Evolutionary conservation across 495 filamentous ascomycete genomes (phyloP).

Genomic region (Penicillium taxi): DNA sequence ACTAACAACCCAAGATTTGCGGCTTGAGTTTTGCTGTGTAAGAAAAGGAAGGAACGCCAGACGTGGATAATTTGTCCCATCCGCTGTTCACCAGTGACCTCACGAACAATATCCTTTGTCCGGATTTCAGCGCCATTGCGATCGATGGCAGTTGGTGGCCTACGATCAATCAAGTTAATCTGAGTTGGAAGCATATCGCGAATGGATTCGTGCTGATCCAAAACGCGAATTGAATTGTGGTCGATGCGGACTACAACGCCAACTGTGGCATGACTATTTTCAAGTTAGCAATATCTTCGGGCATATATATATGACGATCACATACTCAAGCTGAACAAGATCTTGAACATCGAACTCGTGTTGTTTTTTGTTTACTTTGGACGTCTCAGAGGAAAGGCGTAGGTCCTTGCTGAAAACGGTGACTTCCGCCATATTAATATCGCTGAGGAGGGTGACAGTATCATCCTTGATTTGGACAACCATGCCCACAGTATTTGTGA

Average conservation of each 20-base stretch:
- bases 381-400: conserved; percentile 83
- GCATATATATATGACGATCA: conserved; percentile 1
- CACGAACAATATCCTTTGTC: conserved; percentile 83
- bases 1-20: conserved; percentile 91
- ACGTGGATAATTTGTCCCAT: conserved; percentile 88
- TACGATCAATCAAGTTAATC: conserved; percentile 78
- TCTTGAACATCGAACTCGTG: conserved; percentile 88
- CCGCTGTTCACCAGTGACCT: conserved; percentile 75
- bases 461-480: conserved; percentile 88
- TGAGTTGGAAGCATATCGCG: conserved; percentile 81
- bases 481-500: conserved; percentile 90
- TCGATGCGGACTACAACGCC: conserved; percentile 92
- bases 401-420: conserved; percentile 98
- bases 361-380: conserved; percentile 64
- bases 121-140: conserved; percentile 89
- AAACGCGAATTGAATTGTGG: conserved; percentile 76
- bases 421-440: conserved; percentile 85
- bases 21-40: conserved; percentile 71
- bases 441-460: conserved; percentile 81
- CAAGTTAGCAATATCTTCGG: conserved; percentile 24
- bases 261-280: conserved; percentile 65
- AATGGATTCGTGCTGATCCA: conserved; percentile 82
- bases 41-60: conserved; percentile 78
- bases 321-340: conserved; percentile 85
- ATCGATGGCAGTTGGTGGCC: conserved; percentile 82